Base-by-base conservation (phyloP, 768 basidiomycete genomes). In the Podaxis rugospora region DNA sequence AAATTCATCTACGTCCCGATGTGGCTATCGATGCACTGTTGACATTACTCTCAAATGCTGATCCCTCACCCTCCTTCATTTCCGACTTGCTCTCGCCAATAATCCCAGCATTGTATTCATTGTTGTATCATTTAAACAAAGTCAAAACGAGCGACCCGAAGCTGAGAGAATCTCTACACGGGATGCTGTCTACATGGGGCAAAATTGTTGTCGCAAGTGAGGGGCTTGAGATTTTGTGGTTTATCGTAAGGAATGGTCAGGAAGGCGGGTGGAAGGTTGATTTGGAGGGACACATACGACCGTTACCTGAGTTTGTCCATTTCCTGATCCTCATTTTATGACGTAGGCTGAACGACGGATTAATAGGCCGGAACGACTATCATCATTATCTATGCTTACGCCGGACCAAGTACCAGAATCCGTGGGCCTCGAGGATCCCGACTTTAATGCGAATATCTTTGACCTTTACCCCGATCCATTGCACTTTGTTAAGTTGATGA, bases 381-480 rank as follows among this genome's bases (percentile, higher is more conserved):
- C 72, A 18, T 66, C 70, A 0, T 72, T 80, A 14, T 70, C 78
- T 5, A 67, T 89, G 11, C 71, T 87, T 46, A 83, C 83, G 0
- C 84, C 88, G 2, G 76, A 81, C 9, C 42, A 55, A n/a, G 42
- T 40, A 27, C 59, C 59, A 37, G 23, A 55, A n/a, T 5, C 42
- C 14, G 28, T 78, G 25, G 75, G 75, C 23, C 64, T 71, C 0
- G 80, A 78, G 10, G 78, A 81, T 40, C 68, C 79, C 35, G 76
- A 78, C 64, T 66, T 82, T 16, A 82, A 87, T 63, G 69, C 79
- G 28, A 85, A 86, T 65, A 69, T 87, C 7, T 75, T 95, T 28
- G 76, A 83, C 54, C 75, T 92, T 13, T 89, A 87, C 61, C 94
- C 94, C 1, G 87, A 93, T 67, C 90, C 95, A 1, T 68, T 71